Evolutionary conservation across 495 filamentous ascomycete genomes (phyloP).

Genomic region (Apiosordaria backusii): DNA sequence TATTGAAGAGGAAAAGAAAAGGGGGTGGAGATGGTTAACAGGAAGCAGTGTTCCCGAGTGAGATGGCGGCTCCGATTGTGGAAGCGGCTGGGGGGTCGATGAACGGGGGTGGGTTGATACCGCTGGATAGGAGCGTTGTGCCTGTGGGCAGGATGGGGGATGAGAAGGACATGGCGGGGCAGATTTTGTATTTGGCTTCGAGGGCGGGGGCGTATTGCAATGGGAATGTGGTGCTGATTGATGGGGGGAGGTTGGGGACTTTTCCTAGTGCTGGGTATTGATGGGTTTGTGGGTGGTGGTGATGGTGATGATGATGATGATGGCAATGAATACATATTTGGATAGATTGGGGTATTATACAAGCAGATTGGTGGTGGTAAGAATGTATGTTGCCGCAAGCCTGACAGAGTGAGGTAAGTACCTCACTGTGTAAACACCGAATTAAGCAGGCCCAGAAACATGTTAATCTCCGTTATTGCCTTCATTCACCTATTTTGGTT

Average conservation of each 20-base stretch:
- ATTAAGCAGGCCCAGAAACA: too few species aligned
- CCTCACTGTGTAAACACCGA: too few species aligned
- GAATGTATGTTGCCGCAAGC: too few species aligned
- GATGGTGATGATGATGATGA: background rate
- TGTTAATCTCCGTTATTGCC: background rate
- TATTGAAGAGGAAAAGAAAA: background rate
- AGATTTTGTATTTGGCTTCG: conserved; percentile 59
- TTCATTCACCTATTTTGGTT: background rate
- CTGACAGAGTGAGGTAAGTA: too few species aligned
- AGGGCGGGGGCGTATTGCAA: conserved; percentile 62
- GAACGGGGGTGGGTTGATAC: conserved; percentile 19
- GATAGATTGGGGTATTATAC: too few species aligned
- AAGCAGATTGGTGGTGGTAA: too few species aligned
- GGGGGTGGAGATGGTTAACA: background rate
- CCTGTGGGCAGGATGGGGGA: conserved; percentile 37
- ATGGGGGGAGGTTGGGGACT: conserved; percentile 57
- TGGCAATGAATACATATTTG: background rate
- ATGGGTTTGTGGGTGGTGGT: background rate
- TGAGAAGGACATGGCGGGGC: conserved; percentile 57
- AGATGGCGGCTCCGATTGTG: conserved; percentile 55
- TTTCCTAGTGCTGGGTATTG: conserved; percentile 54
- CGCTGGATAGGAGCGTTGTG: conserved; percentile 26
- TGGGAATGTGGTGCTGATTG: conserved; percentile 54
- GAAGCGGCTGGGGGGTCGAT: conserved; percentile 40
- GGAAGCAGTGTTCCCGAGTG: conserved; percentile 55